Base-by-base conservation (phyloP, 495 filamentous ascomycete species). In the Xeromyces bisporus region DNA sequence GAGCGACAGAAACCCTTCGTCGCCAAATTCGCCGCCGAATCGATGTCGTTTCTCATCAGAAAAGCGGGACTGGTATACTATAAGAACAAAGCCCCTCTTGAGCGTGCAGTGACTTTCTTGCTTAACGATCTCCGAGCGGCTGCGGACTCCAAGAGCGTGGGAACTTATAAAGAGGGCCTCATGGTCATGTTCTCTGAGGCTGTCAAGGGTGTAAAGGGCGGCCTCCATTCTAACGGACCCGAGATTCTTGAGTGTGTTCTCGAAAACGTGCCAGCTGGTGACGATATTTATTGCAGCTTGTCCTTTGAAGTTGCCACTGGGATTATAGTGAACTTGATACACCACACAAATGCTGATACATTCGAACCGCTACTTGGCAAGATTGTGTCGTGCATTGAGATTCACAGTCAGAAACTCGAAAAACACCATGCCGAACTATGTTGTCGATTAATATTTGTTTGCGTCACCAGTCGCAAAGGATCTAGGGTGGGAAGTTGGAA, bases 101-200 rank as follows among this genome's bases (percentile, higher is more conserved):
- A 71, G 11, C 51, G 64, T 15, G 75, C 92, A 17, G 51, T 91
- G 0, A 54, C 62, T 2, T 77, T 81, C 48, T 71, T 75, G 0
- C 66, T 78, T 26, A 54, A 67, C 14, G 81, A 91, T 45, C 55
- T 91, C 16, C 50, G 62, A 16, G 60, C 65, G 26, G 46, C 62
- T 15, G 58, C 53, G 2, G 67, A 66, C 23, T 60, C 66, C 15
- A 62, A 75, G 26, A 52, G 51, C 32, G 40, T 58, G 11, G 50
- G 58, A 7, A 42, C 43, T 7, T 93, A 93, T 44, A 75, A 75
- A 37, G 73, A 85, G 46, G 91, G 91, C 23, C 50, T 94, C 15
- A 93, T 92, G 79, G 75, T 69, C 13, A 75, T 96, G 58, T 82
- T 93, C 41, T 71, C 77, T 0, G 89, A 93, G 52, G 73, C 87